Conservation (phyloP, 2,329 filamentous ascomycete species). For the Alternaria triticimaculans region DNA sequence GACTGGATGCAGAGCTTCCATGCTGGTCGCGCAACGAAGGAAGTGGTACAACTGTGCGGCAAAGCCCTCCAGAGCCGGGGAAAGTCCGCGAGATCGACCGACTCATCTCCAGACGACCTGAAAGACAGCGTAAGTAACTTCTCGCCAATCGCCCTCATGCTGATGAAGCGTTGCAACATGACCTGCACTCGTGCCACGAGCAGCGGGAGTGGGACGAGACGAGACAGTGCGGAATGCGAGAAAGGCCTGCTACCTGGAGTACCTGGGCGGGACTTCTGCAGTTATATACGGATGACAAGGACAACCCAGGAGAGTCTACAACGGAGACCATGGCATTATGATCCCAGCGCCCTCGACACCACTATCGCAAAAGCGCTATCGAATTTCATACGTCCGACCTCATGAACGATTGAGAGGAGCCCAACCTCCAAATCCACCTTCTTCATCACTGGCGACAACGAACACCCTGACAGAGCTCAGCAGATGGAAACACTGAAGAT, state of each 20-base stretch:
- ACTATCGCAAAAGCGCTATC: background rate
- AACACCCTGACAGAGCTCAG: background rate
- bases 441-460: background rate
- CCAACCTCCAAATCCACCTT: background rate
- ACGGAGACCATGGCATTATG: background rate
- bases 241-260: background rate
- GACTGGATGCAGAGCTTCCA: background rate
- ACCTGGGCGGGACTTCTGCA: background rate
- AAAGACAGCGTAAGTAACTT: background rate
- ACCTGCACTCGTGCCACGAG: background rate
- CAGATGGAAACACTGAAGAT: background rate
- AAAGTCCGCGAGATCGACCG: too few relatives aligned
- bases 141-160: background rate
- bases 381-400: background rate
- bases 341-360: background rate
- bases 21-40: background rate
- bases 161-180: accelerated
- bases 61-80: background rate
- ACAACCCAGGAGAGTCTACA: background rate
- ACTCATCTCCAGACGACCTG: background rate
- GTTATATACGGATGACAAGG: background rate
- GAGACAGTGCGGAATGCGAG: background rate
- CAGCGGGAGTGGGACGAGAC: background rate
- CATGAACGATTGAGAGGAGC: background rate
- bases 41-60: background rate